These are phyloP conservation scores for Ulota crispa DNA, from an alignment of 225 moss, liverwort and hornwort species.

Conservation along the genomic window DNA sequence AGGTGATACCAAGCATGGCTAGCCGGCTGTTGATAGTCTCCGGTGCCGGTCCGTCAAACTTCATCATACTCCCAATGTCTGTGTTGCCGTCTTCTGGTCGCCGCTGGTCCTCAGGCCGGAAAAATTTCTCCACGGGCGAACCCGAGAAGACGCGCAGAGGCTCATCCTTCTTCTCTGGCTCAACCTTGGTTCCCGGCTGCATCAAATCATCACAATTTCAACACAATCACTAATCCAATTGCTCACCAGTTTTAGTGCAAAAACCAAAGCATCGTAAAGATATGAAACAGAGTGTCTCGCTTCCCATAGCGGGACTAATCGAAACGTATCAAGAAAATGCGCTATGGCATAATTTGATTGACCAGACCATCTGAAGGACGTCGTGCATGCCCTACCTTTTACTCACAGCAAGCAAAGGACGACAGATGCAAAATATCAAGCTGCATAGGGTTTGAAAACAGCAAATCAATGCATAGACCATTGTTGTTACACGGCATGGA, in stretches of 20 bases:
- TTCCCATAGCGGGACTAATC: neutral
- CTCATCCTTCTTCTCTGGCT: conserved; percentile 43
- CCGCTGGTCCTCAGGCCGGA: conserved; percentile 66
- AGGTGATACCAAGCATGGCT: conserved; percentile 79
- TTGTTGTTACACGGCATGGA: neutral
- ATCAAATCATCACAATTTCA: neutral
- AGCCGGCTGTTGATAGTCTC: conserved; percentile 82
- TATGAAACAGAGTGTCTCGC: neutral
- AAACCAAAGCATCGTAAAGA: accelerated
- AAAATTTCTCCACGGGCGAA: conserved; percentile 59
- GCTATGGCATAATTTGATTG: neutral
- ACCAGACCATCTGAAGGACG: neutral
- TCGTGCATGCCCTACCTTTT: neutral
- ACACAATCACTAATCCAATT: neutral
- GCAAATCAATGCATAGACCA: neutral
- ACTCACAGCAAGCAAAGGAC: neutral
- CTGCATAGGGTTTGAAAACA: neutral
- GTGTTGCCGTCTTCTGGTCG: conserved; percentile 73
- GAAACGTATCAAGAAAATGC: neutral
- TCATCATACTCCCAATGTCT: conserved; percentile 54
- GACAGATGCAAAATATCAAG: neutral
- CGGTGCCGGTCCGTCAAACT: conserved; percentile 77
- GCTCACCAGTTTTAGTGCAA: too few relatives aligned
- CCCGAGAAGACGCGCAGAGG: conserved; percentile 37
- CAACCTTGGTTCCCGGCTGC: conserved; percentile 64